These are phyloP conservation scores for Chondrus crispus DNA, from an alignment of 23 red algal species.

Conservation along the genomic window DNA sequence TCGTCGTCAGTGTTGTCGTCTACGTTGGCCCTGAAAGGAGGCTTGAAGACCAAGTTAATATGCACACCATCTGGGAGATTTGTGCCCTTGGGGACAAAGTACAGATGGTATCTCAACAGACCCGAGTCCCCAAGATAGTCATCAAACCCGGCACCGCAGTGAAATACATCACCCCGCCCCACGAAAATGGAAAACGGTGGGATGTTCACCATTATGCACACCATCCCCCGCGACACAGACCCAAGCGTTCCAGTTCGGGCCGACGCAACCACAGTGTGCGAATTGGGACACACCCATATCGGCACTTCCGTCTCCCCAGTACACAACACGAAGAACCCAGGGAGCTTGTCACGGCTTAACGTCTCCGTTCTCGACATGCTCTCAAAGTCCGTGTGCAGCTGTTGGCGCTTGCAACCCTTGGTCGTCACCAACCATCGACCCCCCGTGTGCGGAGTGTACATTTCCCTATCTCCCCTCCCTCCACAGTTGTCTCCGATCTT, in stretches of 20 bases:
- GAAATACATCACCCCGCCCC: not conserved
- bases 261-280: too few species aligned
- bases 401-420: not conserved
- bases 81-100: slow-evolving; percentile 3
- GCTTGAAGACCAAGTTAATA: not conserved
- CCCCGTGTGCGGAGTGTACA: slow-evolving; percentile 3
- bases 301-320: too few species aligned
- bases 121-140: not conserved
- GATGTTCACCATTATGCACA: not conserved
- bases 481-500: too few species aligned
- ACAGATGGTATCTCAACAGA: slow-evolving; percentile 17
- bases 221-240: too few species aligned
- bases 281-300: too few species aligned
- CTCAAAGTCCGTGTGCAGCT: slow-evolving; percentile 1
- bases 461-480: not conserved
- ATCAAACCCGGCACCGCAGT: not conserved
- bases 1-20: too few species aligned
- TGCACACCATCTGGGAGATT: slow-evolving; percentile 18
- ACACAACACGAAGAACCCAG: too few species aligned
- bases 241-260: too few species aligned
- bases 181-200: not conserved
- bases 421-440: not conserved
- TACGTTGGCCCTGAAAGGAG: not conserved
- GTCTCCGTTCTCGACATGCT: too few species aligned
- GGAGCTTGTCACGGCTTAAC: too few species aligned